Base-by-base conservation (phyloP, 2,329 filamentous ascomycete species). In the Botryotinia convoluta region DNA sequence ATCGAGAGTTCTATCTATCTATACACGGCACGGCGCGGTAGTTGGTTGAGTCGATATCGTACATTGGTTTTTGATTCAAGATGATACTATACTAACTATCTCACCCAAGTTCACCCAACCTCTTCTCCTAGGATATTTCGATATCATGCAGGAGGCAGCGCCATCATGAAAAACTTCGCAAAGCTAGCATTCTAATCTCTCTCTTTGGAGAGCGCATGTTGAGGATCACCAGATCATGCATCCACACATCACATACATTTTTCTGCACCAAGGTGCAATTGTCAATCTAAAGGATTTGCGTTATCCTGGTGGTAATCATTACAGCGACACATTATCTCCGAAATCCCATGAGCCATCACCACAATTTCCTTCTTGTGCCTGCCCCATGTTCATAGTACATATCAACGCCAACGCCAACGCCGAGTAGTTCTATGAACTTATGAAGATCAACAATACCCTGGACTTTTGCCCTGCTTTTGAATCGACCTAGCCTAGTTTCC, bases 251-350 rank as follows among this genome's bases (percentile, higher is more conserved):
- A 26, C 65, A 42, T 57, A 22, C 37, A 57, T 68, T 37, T 26
- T 12, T 32, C n/a, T 35, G 12, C 48, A 54, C 45, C 37, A 54
- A n/a, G 45, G 51, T 68, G 45, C 64, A 22, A 39, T 48, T 68
- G 26, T 54, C 48, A 69, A 57, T 57, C 51, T 32, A 57, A 44
- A 32, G 35, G 65, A 69, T 69, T 42, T 57, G 35, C 65, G 10
- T 9, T 69, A 69, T 69, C 65, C 65, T 44, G 54, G 65, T 51
- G 65, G 48, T 42, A 37, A 69, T 69, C 65, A 69, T 44, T 57
- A 16, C 51, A 42, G n/a, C 65, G 54, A 35, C 48, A 32, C 26
- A 32, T 37, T 35, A 32, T 69, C 39, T 42, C 65, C 35, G 48
- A 69, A 39, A 32, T 10, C 10, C 37, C 48, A 57, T 32, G 35